These are phyloP conservation scores for Manihot esculenta DNA, from an alignment of 441 rosid species.

Conservation along the genomic window DNA sequence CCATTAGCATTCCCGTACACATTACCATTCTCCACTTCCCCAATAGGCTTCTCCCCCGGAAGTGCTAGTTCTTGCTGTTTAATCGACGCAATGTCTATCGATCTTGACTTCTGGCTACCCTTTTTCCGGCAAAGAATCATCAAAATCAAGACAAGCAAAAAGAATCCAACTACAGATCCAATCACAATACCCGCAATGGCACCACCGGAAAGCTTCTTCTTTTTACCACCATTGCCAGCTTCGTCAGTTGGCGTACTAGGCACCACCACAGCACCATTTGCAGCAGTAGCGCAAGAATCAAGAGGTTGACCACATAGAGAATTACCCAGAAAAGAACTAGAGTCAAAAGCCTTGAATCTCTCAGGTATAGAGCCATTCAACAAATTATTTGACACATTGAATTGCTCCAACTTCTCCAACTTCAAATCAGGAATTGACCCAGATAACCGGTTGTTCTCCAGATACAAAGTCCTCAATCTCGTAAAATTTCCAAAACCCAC, in stretches of 20 bases:
- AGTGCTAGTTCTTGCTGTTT: conserved; percentile 51
- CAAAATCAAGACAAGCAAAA: conserved; percentile 47
- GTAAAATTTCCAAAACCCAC: conserved; percentile 58
- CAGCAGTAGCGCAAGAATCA: conserved; percentile 26
- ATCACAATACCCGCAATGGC: conserved; percentile 92
- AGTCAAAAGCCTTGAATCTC: conserved; percentile 37
- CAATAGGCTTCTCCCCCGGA: conserved; percentile 46
- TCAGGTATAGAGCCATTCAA: conserved; percentile 76
- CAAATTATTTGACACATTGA: conserved; percentile 77
- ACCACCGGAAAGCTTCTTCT: conserved; percentile 71
- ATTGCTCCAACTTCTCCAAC: conserved; percentile 52
- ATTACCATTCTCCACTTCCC: conserved; percentile 37
- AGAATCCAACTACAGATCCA: conserved; percentile 63
- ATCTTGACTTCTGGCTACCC: conserved; percentile 50
- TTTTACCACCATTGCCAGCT: conserved; percentile 23
- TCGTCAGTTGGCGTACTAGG: conserved; percentile 55
- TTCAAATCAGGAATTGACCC: conserved; percentile 59
- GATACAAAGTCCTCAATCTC: conserved; percentile 55
- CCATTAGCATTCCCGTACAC: conserved; percentile 34
- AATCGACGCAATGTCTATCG: conserved; percentile 42
- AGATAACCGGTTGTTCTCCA: conserved; percentile 66
- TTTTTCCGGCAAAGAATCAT: conserved; percentile 63
- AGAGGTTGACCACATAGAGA: conserved; percentile 79
- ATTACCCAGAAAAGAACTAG: conserved; percentile 62
- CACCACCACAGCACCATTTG: conserved; percentile 32